phyloP scores from a whole-genome alignment of 306 rosid genomes.

The Quillaja saponaria region DNA sequence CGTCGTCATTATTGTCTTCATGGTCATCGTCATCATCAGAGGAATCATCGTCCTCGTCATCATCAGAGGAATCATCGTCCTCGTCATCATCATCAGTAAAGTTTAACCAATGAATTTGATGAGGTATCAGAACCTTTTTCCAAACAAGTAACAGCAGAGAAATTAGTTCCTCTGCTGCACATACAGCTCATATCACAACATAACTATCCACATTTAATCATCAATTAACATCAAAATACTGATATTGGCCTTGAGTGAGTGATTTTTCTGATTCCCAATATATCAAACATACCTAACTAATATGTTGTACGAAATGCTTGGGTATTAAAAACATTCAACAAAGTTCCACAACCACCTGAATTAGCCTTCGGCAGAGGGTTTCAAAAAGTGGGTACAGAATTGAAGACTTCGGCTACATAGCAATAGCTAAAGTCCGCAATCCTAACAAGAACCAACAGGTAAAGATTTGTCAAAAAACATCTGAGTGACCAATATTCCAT shows the following conservation, averaged over 20 bases:
- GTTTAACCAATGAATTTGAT: conserved; percentile 46
- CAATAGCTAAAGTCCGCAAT: neutral
- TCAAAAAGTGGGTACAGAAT: neutral
- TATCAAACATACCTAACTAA: neutral
- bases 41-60: neutral
- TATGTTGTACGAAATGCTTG: neutral
- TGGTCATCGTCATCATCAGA: neutral
- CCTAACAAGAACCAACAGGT: no score
- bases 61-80: neutral
- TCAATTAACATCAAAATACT: neutral
- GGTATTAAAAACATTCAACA: neutral
- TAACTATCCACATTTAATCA: conserved; percentile 23
- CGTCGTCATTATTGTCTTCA: neutral
- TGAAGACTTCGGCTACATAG: neutral
- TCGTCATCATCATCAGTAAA: conserved; percentile 35
- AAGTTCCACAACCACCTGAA: conserved; percentile 4
- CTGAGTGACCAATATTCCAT: no score
- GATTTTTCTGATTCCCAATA: conserved; percentile 13
- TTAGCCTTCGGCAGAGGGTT: no score
- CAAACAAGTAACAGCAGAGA: conserved; percentile 74
- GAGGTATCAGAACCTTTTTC: conserved; percentile 56
- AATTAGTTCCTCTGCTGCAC: conserved; percentile 77
- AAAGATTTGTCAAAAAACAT: no score
- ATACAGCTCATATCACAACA: conserved; percentile 36
- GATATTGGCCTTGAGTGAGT: conserved; percentile 3